phyloP scores from a whole-genome alignment of 2,329 filamentous ascomycete genomes.

The Fusarium succisae region DNA sequence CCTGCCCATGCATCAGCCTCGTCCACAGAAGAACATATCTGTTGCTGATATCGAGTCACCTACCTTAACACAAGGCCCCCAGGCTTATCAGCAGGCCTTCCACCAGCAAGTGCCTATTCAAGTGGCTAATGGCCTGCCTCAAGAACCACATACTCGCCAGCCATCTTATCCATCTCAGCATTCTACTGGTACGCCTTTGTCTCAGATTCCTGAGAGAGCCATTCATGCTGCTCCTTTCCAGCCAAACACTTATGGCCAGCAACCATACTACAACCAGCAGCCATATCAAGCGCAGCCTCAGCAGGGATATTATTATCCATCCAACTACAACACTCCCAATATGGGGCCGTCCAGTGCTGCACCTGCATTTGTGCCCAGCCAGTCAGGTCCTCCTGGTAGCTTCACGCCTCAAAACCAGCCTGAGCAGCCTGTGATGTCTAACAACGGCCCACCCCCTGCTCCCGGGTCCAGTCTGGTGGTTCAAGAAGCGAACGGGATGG shows the following conservation, averaged over 20 bases:
- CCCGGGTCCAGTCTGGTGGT: slow-evolving; percentile 65
- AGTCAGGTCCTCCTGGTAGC: slow-evolving; percentile 55
- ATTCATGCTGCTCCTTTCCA: slow-evolving; percentile 93
- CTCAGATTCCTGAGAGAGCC: slow-evolving; percentile 91
- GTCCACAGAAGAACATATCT: slow-evolving; percentile 93
- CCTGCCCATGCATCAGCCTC: slow-evolving; percentile 89
- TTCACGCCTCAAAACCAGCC: slow-evolving; percentile 55
- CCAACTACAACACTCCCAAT: slow-evolving; percentile 58
- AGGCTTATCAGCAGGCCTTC: slow-evolving; percentile 91
- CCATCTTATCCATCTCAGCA: slow-evolving; percentile 75
- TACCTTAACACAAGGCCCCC: slow-evolving; percentile 64
- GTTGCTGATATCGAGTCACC: slow-evolving; percentile 93
- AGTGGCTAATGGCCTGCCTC: slow-evolving; percentile 65
- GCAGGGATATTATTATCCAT: slow-evolving; percentile 75
- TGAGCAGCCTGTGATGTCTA: slow-evolving; percentile 49
- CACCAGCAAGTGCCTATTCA: slow-evolving; percentile 92
- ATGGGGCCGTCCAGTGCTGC: slow-evolving; percentile 61
- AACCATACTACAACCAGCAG: slow-evolving; percentile 67
- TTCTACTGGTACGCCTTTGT: slow-evolving; percentile 81
- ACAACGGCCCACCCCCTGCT: slow-evolving; percentile 39
- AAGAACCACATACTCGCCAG: slow-evolving; percentile 72
- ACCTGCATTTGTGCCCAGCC: slow-evolving; percentile 67
- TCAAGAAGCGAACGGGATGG: slow-evolving; percentile 94
- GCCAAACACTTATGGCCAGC: slow-evolving; percentile 71
- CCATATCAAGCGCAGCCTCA: slow-evolving; percentile 52